Conservation (phyloP, 148 eudicot species). For the Linanthus parryae region DNA sequence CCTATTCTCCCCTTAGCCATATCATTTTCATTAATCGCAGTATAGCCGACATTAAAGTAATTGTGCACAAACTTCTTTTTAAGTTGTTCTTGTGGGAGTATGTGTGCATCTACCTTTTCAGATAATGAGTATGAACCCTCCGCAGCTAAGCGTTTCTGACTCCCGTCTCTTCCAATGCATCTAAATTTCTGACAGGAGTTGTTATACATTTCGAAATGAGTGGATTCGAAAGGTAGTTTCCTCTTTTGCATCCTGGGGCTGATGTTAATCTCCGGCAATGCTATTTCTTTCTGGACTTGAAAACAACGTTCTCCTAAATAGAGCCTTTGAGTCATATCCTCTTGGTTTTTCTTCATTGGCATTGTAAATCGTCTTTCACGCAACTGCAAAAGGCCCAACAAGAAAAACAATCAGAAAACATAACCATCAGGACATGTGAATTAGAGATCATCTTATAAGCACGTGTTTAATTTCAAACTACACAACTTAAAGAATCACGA, state of each 20-base stretch:
- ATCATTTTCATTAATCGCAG: slow-evolving; percentile 28
- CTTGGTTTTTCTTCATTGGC: not conserved
- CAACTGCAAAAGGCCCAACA: not conserved
- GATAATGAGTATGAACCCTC: slow-evolving; percentile 21
- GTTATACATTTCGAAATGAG: slow-evolving; percentile 23
- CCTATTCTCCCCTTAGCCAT: no score
- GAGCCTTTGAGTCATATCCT: slow-evolving; percentile 10
- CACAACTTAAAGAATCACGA: not conserved
- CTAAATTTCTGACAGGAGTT: slow-evolving; percentile 23
- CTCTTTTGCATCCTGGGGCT: slow-evolving; percentile 32
- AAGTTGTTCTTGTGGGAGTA: slow-evolving; percentile 27
- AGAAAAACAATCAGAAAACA: not conserved
- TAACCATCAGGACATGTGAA: not conserved
- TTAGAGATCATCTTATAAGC: not conserved
- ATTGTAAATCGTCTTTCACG: slow-evolving; percentile 3
- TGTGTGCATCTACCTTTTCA: slow-evolving; percentile 54
- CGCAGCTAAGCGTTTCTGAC: slow-evolving; percentile 13
- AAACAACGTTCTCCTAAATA: slow-evolving; percentile 17
- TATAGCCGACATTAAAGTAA: slow-evolving; percentile 19
- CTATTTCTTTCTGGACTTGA: slow-evolving; percentile 12
- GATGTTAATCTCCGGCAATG: slow-evolving; percentile 21
- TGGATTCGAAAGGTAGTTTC: slow-evolving; percentile 15
- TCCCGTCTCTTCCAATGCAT: slow-evolving; percentile 21
- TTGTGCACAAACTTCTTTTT: slow-evolving; percentile 27
- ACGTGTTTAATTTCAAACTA: not conserved